Percentiles rank a stretch among this genome's conserved stretches.
Evolutionary conservation across 306 rosid genomes (phyloP).

Genomic region (Lathyrus oleraceus): DNA sequence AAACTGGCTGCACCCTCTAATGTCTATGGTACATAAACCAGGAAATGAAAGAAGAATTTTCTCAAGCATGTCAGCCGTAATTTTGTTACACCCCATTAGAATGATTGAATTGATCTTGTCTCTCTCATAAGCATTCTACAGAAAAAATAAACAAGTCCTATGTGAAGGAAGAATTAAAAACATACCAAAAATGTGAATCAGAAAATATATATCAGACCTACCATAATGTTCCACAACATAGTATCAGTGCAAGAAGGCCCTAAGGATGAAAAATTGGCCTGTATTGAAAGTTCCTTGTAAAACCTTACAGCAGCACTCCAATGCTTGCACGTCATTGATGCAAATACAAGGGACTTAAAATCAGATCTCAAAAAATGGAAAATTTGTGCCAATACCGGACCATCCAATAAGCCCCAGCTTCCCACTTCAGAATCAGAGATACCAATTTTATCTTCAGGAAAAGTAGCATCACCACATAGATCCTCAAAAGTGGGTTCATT

Average conservation of each 20-base stretch:
- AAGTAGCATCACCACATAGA: conserved; percentile 64
- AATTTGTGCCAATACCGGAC: conserved; percentile 66
- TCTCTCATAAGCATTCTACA: conserved; percentile 73
- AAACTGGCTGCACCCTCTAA: conserved; percentile 89
- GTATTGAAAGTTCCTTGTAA: conserved; percentile 72
- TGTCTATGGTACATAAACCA: conserved; percentile 67
- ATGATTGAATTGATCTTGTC: conserved; percentile 75
- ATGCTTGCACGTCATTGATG: conserved; percentile 85
- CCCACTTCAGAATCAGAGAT: conserved; percentile 48
- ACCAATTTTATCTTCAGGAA: conserved; percentile 45
- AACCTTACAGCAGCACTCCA: conserved; percentile 80
- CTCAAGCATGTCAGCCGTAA: conserved; percentile 73
- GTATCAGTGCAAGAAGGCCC: conserved; percentile 81
- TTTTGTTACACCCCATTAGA: conserved; percentile 73
- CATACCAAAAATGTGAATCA: conserved; percentile 16
- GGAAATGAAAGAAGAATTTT: conserved; percentile 73
- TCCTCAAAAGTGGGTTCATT: conserved; percentile 72
- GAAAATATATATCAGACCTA: conserved; percentile 46
- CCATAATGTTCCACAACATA: conserved; percentile 66
- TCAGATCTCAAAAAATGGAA: conserved; percentile 83
- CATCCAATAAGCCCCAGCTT: conserved; percentile 80
- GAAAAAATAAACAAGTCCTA: conserved; percentile 43
- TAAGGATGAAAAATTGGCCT: conserved; percentile 73
- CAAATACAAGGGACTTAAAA: conserved; percentile 69
- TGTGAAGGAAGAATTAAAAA: conserved; percentile 20